A percentile compares a stretch with the other conserved stretches of the same genome.
Conservation (phyloP, 495 filamentous ascomycete genomes). For the Neurospora hispaniola region DNA sequence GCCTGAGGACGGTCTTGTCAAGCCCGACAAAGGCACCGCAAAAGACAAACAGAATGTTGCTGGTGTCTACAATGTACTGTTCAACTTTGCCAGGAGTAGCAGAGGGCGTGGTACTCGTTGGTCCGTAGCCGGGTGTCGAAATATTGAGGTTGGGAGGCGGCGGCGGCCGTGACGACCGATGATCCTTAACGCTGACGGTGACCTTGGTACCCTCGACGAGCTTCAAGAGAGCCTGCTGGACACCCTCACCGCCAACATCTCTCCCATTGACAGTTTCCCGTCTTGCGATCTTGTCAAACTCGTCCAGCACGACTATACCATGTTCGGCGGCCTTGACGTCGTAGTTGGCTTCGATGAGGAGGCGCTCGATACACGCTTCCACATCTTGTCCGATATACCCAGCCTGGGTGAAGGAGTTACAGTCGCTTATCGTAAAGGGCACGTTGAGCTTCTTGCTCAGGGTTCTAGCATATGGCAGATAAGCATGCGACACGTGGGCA, state of each 20-base stretch:
- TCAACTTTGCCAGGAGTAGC: constrained; percentile 57
- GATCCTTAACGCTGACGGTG: constrained; percentile 76
- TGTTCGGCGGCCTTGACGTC: constrained; percentile 76
- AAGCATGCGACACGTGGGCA: neutral
- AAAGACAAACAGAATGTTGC: constrained; percentile 94
- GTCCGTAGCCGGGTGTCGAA: constrained; percentile 27
- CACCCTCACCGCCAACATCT: constrained; percentile 86
- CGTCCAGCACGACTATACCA: constrained; percentile 91
- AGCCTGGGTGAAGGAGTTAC: constrained; percentile 92
- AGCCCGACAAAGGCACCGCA: constrained; percentile 92
- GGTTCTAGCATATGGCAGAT: constrained; percentile 21
- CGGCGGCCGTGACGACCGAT: constrained; percentile 45
- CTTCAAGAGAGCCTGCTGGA: constrained; percentile 92
- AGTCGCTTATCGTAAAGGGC: constrained; percentile 95
- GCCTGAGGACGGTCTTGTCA: constrained; percentile 76
- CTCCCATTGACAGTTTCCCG: constrained; percentile 45
- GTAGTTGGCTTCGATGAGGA: constrained; percentile 84
- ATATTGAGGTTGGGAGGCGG: constrained; percentile 14
- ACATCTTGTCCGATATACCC: constrained; percentile 97
- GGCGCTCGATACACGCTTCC: constrained; percentile 80
- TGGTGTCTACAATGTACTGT: constrained; percentile 81
- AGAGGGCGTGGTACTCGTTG: constrained; percentile 23
- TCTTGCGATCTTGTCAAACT: constrained; percentile 88
- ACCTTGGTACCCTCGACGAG: constrained; percentile 94
- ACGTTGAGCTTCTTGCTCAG: constrained; percentile 62